A percentile compares a stretch with the other conserved stretches of the same genome.
Conservation (phyloP, 345 rosid genomes). For the Camelina laxa region DNA sequence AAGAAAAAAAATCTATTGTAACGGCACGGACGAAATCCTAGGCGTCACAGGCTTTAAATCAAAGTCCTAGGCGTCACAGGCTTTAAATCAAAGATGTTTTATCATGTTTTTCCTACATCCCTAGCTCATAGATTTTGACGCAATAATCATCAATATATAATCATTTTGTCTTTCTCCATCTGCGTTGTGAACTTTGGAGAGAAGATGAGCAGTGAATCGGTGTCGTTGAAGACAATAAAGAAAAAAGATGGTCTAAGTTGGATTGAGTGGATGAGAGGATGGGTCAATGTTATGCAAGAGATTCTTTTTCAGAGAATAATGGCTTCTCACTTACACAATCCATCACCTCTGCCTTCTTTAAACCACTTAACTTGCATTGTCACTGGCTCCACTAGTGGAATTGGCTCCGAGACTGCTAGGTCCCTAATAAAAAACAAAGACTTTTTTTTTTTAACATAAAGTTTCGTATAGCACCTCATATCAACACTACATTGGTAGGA, state of each 20-base stretch:
- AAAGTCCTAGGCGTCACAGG: slow-evolving; percentile 5
- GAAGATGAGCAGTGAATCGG: slow-evolving; percentile 10
- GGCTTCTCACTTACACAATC: slow-evolving; percentile 77
- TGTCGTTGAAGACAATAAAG: slow-evolving; percentile 32
- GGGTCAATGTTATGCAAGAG: slow-evolving; percentile 63
- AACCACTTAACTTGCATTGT: slow-evolving; percentile 73
- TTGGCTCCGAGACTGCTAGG: slow-evolving; percentile 86
- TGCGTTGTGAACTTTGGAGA: slow-evolving; percentile 15
- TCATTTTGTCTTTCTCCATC: background rate
- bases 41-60: too few species aligned
- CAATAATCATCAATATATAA: slow-evolving; percentile 9
- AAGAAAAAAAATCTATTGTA: too few species aligned
- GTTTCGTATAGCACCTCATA: background rate
- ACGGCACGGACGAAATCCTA: slow-evolving; percentile 21
- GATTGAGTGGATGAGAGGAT: slow-evolving; percentile 87
- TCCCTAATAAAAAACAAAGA: slow-evolving; percentile 20
- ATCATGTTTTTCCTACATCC: slow-evolving; percentile 18
- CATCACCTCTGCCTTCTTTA: slow-evolving; percentile 72
- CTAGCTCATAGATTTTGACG: background rate
- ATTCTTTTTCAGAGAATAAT: slow-evolving; percentile 71
- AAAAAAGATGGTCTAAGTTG: slow-evolving; percentile 67
- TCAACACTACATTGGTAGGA: too few species aligned
- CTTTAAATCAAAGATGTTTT: slow-evolving; percentile 16
- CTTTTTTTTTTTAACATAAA: background rate
- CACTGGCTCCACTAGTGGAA: slow-evolving; percentile 94